These are phyloP conservation scores for Syzygium syzygioides DNA, from an alignment of 441 rosid species.

Conservation along the genomic window DNA sequence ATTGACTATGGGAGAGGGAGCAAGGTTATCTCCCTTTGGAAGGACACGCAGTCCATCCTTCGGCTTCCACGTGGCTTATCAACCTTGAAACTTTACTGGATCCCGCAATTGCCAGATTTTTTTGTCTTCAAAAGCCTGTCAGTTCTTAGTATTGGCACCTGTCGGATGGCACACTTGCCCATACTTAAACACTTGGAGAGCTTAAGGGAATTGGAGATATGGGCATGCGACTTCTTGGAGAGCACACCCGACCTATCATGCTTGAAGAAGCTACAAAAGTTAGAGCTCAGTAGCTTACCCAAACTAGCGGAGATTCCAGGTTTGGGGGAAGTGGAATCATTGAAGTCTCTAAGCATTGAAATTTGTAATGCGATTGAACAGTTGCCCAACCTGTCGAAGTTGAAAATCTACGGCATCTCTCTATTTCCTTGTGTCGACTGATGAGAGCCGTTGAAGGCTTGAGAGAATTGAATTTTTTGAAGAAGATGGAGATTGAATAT, in stretches of 20 bases:
- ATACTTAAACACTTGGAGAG: no score
- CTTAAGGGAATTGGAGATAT: no score
- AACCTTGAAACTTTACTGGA: background rate
- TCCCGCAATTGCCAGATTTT: background rate
- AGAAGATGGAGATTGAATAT: background rate
- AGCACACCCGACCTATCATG: rapidly evolving
- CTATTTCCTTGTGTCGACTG: rapidly evolving
- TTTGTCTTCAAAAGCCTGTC: background rate
- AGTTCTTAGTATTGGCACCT: background rate
- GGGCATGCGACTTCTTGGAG: no score
- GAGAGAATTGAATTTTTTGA: background rate
- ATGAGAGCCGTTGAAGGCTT: background rate
- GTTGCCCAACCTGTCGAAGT: background rate
- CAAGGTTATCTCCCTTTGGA: background rate
- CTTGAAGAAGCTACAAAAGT: background rate
- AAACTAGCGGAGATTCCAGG: background rate
- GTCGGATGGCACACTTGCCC: no score
- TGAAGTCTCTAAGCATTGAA: background rate
- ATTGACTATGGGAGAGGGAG: no score
- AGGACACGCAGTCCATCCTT: background rate
- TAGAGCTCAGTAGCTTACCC: background rate
- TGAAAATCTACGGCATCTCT: background rate
- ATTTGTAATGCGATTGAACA: background rate
- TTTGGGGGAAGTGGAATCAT: background rate
- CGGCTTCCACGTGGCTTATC: background rate